Percentiles rank a stretch among this genome's conserved stretches.
phyloP scores from a whole-genome alignment of 192 early-diverging fungal genomes.

The Coemansia sp. region DNA sequence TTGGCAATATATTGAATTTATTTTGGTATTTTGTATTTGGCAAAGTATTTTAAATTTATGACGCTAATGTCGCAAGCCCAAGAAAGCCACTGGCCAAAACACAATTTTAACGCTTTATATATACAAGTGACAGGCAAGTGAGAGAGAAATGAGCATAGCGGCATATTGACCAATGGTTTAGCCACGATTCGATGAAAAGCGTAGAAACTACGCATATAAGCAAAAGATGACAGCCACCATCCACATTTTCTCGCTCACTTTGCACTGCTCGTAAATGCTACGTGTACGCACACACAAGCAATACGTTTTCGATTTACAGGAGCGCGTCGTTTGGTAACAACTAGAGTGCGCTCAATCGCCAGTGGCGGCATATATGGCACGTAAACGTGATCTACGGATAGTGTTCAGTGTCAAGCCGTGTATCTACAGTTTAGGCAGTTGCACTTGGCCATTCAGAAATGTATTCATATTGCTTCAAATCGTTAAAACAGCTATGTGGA shows the following conservation, averaged over 20 bases:
- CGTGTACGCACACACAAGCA: not conserved
- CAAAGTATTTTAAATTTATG: too few species aligned
- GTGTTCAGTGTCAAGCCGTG: too few species aligned
- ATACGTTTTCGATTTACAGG: too few species aligned
- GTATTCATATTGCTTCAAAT: not conserved
- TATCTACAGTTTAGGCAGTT: too few species aligned
- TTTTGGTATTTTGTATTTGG: too few species aligned
- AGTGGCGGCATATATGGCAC: not conserved
- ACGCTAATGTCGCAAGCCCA: not conserved
- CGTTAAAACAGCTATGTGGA: not conserved
- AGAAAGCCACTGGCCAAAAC: not conserved
- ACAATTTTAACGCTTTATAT: not conserved
- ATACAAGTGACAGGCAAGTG: not conserved
- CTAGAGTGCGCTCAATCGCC: not conserved
- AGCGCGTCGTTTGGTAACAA: not conserved
- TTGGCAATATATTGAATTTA: not conserved
- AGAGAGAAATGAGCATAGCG: not conserved
- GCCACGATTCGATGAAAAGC: constrained; percentile 10
- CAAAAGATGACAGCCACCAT: not conserved
- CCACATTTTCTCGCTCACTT: not conserved
- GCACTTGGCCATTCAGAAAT: not conserved
- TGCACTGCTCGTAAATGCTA: not conserved
- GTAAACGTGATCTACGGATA: too few species aligned
- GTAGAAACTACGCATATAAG: not conserved
- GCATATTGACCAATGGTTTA: constrained; percentile 20